Percentiles rank a stretch among this genome's conserved stretches.
Evolutionary conservation across 306 rosid genomes (phyloP).

Genomic region (Malus sylvestris): DNA sequence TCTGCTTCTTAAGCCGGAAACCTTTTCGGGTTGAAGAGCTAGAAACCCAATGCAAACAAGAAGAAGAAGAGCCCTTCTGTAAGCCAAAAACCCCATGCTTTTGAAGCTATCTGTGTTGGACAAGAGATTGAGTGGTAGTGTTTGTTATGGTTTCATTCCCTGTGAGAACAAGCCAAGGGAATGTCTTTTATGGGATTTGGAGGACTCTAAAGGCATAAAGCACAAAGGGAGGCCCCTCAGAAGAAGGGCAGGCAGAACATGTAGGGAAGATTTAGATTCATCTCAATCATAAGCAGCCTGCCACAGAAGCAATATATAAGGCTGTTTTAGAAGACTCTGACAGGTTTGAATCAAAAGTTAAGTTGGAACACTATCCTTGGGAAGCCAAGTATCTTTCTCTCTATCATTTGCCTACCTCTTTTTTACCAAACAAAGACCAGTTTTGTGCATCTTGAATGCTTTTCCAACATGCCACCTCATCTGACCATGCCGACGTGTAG

Average conservation of each 20-base stretch:
- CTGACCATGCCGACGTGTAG: conserved; percentile 36
- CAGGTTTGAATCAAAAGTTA: conserved; percentile 82
- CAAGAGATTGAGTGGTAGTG: conserved; percentile 16
- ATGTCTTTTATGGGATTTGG: conserved; percentile 60
- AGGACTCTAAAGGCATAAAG: conserved; percentile 51
- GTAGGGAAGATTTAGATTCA: conserved; percentile 71
- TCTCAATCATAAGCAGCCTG: conserved; percentile 82
- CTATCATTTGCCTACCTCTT: conserved; percentile 51
- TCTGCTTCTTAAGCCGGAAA: conserved; percentile 55
- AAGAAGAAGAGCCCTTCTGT: conserved; percentile 37
- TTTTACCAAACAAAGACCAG: conserved; percentile 53
- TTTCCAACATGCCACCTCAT: conserved; percentile 28
- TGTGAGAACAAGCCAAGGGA: conserved; percentile 31
- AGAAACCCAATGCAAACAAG: conserved; percentile 49
- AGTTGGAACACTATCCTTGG: conserved; percentile 70
- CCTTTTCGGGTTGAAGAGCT: conserved; percentile 52
- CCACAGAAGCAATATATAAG: conserved; percentile 67
- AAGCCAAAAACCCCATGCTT: conserved; percentile 51
- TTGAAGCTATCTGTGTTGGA: conserved; percentile 24
- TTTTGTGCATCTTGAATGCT: conserved; percentile 14
- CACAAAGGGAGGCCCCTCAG: conserved; percentile 38
- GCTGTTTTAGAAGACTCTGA: conserved; percentile 72
- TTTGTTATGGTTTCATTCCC: conserved; percentile 33
- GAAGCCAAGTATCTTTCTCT: conserved; percentile 82
- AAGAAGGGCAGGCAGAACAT: conserved; percentile 15